A percentile compares a stretch with the other conserved stretches of the same genome.
phyloP scores from a whole-genome alignment of 352 stramenopile species.

The Globisporangium echinulatum region DNA sequence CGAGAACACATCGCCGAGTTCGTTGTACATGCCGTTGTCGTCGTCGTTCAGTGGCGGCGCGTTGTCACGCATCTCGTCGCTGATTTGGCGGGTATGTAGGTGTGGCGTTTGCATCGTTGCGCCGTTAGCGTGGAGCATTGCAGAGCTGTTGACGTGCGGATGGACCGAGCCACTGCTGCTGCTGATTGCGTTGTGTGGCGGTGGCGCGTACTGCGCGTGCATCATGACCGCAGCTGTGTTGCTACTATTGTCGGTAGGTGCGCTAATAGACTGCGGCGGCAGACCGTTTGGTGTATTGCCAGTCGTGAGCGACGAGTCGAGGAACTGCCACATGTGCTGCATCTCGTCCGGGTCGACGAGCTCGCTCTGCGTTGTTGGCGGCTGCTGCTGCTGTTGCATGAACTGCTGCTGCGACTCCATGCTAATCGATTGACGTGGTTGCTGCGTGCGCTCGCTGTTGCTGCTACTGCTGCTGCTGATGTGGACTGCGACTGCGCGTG shows the following conservation, averaged over 20 bases:
- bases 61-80: conserved; percentile 21
- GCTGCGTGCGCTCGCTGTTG: too few species aligned
- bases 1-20: conserved; percentile 65
- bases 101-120: neutral
- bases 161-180: conserved; percentile 6
- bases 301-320: conserved; percentile 48
- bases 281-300: conserved; percentile 23
- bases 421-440: neutral
- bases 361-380: neutral
- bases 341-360: conserved; percentile 34
- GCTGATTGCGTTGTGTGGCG: neutral
- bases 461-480: too few species aligned
- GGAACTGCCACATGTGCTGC: conserved; percentile 57
- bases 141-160: neutral
- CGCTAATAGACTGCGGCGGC: conserved; percentile 3
- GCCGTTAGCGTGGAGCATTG: conserved; percentile 18
- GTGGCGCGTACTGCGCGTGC: conserved; percentile 8
- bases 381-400: conserved; percentile 1
- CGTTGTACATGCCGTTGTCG: conserved; percentile 49
- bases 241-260: neutral
- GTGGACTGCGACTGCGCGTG: too few species aligned
- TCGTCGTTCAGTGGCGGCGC: conserved; percentile 29
- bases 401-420: neutral
- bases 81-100: conserved; percentile 11
- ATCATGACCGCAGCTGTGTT: conserved; percentile 1